Percentiles rank a stretch among this genome's conserved stretches.
These are phyloP conservation scores for Metschnikowia baotianmanensis DNA, from an alignment of 805 yeast species.

Conservation along the genomic window DNA sequence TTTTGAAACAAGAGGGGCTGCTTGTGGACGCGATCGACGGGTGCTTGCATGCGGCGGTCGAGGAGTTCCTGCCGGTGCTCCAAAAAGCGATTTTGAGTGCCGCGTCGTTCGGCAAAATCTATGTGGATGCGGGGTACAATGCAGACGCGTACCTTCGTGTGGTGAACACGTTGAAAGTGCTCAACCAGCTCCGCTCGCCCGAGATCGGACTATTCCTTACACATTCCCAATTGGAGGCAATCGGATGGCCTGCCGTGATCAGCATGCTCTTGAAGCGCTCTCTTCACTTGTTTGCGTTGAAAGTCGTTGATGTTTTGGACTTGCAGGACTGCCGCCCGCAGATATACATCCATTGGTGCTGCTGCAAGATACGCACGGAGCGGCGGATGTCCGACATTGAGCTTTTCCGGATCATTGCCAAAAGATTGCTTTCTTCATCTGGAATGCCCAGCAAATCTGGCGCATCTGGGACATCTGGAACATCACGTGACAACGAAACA, in stretches of 20 bases:
- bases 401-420: constrained; percentile 48
- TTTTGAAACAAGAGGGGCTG: constrained; percentile 42
- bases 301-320: constrained; percentile 51
- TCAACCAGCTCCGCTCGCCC: constrained; percentile 64
- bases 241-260: constrained; percentile 58
- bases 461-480: too few species aligned
- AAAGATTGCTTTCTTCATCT: constrained; percentile 42
- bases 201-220: constrained; percentile 73
- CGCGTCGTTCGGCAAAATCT: constrained; percentile 81
- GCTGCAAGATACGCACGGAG: constrained; percentile 59
- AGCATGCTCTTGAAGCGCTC: constrained; percentile 56
- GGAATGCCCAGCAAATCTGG: too few species aligned
- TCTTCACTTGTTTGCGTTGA: constrained; percentile 59
- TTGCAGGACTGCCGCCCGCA: constrained; percentile 34
- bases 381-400: constrained; percentile 55
- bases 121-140: constrained; percentile 47
- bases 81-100: constrained; percentile 80
- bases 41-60: constrained; percentile 71
- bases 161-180: constrained; percentile 58
- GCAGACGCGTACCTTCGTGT: constrained; percentile 62
- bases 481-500: too few species aligned
- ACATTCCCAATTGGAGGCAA: constrained; percentile 43
- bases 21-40: constrained; percentile 61
- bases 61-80: constrained; percentile 74
- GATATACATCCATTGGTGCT: constrained; percentile 80